Evolutionary conservation across 306 rosid species (phyloP), one percentile per base, ranked within the genome.

Genomic region (Quercus aquifolioides): DNA sequence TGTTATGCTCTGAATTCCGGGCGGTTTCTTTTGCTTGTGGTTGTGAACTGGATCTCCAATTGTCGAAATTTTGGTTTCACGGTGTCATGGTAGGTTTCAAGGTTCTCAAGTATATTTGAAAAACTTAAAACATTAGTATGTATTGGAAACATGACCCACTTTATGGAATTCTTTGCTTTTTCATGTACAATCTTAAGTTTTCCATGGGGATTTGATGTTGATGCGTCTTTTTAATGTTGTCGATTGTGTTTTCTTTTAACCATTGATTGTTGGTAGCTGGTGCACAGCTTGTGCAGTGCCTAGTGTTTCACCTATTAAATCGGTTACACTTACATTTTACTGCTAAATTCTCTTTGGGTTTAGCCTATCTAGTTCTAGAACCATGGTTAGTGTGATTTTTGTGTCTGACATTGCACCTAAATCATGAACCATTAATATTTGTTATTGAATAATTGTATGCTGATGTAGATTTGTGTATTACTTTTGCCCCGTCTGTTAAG

Each of bases 31-130:
- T 23, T 60, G 71, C 74, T 75, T 54, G 35, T 69, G 77, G 9
- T 75, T 54, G 52, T 59, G 77, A 14, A 46, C 74, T 25, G 72
- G 54, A 69, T 30, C 52, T 55, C 64, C 77, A 26, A 62, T 55
- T 57, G 18, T 21, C 4, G 20, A 68, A 62, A 20, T 20, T 38
- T 73, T 49, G 35, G 28, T 21, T 46, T n/a, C 21, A 52, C 46
- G 0, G 26, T 64, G 17, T 19, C 78, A 82, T 82, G 85, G 85
- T 82, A 73, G 25, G 11, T 33, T 73, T 59, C 1, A 15, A 55
- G 21, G 20, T 67, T 46, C 49, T 35, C 15, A 33, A 19, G n/a
- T 19, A 35, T 67, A 19, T 35, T 11, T 33, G 51, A 19, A 33
- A 35, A 14, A 25, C n/a, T 35, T 19, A 1, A 67, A 49, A 11